Conservation (phyloP, 2,329 filamentous ascomycete genomes). For the Cladosporium sp. region DNA sequence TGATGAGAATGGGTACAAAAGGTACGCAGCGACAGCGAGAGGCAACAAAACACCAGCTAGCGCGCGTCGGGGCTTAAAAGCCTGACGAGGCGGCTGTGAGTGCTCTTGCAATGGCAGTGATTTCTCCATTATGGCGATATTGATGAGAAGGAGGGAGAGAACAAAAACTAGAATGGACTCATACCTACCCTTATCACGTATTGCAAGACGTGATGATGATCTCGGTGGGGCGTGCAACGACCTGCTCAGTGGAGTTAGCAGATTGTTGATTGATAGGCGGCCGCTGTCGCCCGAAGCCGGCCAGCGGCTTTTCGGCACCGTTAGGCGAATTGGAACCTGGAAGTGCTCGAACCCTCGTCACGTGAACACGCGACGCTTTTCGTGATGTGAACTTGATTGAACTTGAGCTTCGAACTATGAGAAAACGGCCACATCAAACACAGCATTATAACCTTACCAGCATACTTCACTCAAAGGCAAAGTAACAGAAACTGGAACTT, state of each 20-base stretch:
- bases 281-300: background rate
- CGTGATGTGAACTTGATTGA: background rate
- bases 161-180: background rate
- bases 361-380: background rate
- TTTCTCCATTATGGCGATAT: conserved; percentile 32
- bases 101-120: conserved; percentile 29
- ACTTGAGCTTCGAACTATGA: background rate
- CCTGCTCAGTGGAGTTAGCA: conserved; percentile 13
- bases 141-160: background rate
- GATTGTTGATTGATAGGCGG: conserved; percentile 7
- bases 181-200: conserved; percentile 15
- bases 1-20: conserved; percentile 14
- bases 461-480: background rate
- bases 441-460: background rate
- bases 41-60: conserved; percentile 25
- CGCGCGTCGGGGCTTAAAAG: conserved; percentile 25
- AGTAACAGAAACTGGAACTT: background rate
- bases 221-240: conserved; percentile 8
- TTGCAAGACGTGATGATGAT: conserved; percentile 13
- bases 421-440: background rate
- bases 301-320: background rate
- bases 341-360: background rate
- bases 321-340: background rate
- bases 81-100: conserved; percentile 24
- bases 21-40: conserved; percentile 12